These are phyloP conservation scores for Marchantia paleacea DNA, from an alignment of 225 moss, liverwort and hornwort genomes.

Conservation along the genomic window DNA sequence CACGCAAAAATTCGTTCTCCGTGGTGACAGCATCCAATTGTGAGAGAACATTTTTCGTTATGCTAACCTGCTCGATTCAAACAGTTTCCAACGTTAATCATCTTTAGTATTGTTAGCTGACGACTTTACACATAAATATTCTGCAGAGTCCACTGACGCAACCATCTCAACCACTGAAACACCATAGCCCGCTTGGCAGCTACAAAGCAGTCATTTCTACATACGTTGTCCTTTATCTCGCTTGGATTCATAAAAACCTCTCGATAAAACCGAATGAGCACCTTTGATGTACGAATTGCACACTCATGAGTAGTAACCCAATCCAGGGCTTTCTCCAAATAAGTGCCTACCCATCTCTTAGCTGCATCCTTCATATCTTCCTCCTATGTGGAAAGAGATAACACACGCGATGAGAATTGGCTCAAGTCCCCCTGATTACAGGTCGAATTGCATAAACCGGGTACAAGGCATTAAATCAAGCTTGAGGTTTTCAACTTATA, in stretches of 20 bases:
- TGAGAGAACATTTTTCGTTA: conserved; percentile 27
- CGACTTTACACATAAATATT: no score
- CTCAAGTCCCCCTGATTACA: not conserved
- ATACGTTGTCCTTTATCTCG: no score
- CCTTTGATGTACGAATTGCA: conserved; percentile 29
- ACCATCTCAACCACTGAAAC: no score
- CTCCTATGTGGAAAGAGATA: conserved; percentile 2
- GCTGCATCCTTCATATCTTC: conserved; percentile 20
- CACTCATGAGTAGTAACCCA: conserved; percentile 26
- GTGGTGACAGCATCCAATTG: conserved; percentile 23
- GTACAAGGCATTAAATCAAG: not conserved
- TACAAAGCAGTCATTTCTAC: no score
- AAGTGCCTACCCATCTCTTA: conserved; percentile 27
- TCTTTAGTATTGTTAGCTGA: no score
- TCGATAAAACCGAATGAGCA: not conserved
- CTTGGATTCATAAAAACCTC: not conserved
- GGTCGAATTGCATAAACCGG: not conserved
- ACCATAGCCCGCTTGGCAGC: no score
- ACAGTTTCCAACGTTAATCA: not conserved
- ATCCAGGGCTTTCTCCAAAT: conserved; percentile 26
- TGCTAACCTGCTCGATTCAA: conserved; percentile 29
- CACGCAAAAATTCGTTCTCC: conserved; percentile 27
- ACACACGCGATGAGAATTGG: not conserved
- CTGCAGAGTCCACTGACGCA: no score
- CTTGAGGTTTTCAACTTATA: not conserved